Conservation (phyloP, 1,284 basidiomycete genomes). For the Papiliotrema laurentii region DNA sequence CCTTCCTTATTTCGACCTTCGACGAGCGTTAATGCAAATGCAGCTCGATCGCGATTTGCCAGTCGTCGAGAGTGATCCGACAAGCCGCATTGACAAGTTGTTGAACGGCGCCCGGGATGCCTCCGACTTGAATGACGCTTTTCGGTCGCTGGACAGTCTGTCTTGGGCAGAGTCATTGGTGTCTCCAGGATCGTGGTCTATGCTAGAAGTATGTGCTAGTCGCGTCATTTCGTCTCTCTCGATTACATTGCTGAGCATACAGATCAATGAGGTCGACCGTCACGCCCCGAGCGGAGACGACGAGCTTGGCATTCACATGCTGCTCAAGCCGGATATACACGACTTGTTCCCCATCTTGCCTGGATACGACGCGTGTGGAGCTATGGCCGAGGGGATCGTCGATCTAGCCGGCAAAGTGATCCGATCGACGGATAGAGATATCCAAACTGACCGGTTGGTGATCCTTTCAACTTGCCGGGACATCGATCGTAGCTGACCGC, state of each 20-base stretch:
- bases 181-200: constrained; percentile 45
- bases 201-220: constrained; percentile 51
- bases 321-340: constrained; percentile 49
- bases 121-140: constrained; percentile 6
- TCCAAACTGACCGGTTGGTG: constrained; percentile 20
- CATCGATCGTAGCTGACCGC: neutral
- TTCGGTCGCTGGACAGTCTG: constrained; percentile 17
- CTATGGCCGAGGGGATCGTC: constrained; percentile 40
- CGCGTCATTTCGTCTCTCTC: neutral
- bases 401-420: constrained; percentile 19
- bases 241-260: constrained; percentile 5
- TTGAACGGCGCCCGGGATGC: too few species aligned
- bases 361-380: constrained; percentile 11
- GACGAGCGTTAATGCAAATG: constrained; percentile 57
- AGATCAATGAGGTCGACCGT: constrained; percentile 49
- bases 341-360: constrained; percentile 11
- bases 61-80: neutral
- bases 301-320: constrained; percentile 55
- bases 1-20: constrained; percentile 54
- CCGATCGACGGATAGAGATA: constrained; percentile 7
- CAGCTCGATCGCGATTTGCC: constrained; percentile 53
- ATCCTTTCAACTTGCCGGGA: neutral
- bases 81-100: too few species aligned
- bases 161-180: constrained; percentile 57
- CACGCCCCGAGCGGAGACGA: constrained; percentile 54